Evolutionary conservation across 2,329 filamentous ascomycete species (phyloP).

Genomic region (Chalaropsis thielavioides): DNA sequence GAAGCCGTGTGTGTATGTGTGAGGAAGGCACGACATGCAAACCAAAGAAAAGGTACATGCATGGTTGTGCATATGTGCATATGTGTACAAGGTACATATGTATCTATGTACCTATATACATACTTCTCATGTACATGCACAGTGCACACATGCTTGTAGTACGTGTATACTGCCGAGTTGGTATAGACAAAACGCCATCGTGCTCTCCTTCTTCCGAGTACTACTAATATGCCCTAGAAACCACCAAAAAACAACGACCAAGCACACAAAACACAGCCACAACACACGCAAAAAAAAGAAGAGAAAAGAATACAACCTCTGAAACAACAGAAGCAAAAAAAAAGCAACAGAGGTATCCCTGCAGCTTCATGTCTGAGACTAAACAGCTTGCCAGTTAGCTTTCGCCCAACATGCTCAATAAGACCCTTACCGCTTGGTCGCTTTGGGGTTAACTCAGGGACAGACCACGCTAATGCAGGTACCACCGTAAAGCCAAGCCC

Average conservation of each 20-base stretch:
- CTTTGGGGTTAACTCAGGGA: neutral
- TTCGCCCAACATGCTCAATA: neutral
- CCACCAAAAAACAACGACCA: neutral
- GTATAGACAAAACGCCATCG: too few species aligned
- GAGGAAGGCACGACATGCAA: neutral
- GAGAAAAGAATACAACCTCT: neutral
- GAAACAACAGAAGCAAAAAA: neutral
- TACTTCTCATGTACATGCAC: too few species aligned
- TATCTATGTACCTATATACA: too few species aligned
- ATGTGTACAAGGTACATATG: neutral
- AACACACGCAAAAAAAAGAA: too few species aligned
- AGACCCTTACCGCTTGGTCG: neutral
- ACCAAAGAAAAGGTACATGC: neutral
- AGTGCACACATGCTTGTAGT: too few species aligned
- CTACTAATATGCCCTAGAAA: neutral
- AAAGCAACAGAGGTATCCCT: neutral
- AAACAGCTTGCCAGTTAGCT: neutral
- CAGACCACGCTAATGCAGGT: constrained; percentile 11
- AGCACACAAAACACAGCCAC: too few species aligned
- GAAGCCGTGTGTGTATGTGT: neutral
- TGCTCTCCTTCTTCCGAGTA: too few species aligned
- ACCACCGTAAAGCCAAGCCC: constrained; percentile 5
- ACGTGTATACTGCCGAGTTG: too few species aligned
- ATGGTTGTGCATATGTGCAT: neutral
- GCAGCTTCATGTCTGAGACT: neutral